phyloP scores from a whole-genome alignment of 306 rosid genomes.

The Rosa lucieae region DNA sequence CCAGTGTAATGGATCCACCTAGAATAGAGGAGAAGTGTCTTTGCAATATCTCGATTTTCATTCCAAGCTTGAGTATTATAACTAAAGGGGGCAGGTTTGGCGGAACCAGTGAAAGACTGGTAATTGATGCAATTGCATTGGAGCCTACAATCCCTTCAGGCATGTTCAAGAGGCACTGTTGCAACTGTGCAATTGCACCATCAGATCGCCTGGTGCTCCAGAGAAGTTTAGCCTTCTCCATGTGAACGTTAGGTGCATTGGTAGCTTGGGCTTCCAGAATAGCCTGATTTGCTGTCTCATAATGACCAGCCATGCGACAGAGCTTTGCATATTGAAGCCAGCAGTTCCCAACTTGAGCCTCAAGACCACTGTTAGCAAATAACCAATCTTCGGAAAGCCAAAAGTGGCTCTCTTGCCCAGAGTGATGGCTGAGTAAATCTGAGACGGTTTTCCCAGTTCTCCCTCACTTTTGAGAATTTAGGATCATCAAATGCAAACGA shows the following conservation, averaged over 20 bases:
- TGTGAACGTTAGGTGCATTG: conserved; percentile 83
- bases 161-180: conserved; percentile 83
- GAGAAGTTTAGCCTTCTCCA: conserved; percentile 88
- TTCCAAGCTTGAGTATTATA: conserved; percentile 68
- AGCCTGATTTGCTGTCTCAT: conserved; percentile 92
- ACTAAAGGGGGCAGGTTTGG: conserved; percentile 52
- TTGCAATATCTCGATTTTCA: conserved; percentile 71
- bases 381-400: conserved; percentile 84
- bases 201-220: conserved; percentile 95
- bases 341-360: conserved; percentile 89
- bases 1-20: conserved; percentile 98
- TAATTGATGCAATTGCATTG: conserved; percentile 75
- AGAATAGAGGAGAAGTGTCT: conserved; percentile 91
- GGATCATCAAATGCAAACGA: conserved; percentile 60
- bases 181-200: conserved; percentile 90
- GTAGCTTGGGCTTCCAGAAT: conserved; percentile 92
- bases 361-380: conserved; percentile 72
- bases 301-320: conserved; percentile 94
- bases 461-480: conserved; percentile 60
- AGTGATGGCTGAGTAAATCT: conserved; percentile 84
- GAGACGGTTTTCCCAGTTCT: conserved; percentile 91
- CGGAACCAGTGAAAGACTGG: conserved; percentile 83
- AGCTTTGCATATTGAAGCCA: conserved; percentile 99
- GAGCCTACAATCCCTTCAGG: conserved; percentile 79
- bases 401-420: conserved; percentile 96